Conservation (phyloP, 73 alveolate genomes). For the Paraurostyla sp. region DNA sequence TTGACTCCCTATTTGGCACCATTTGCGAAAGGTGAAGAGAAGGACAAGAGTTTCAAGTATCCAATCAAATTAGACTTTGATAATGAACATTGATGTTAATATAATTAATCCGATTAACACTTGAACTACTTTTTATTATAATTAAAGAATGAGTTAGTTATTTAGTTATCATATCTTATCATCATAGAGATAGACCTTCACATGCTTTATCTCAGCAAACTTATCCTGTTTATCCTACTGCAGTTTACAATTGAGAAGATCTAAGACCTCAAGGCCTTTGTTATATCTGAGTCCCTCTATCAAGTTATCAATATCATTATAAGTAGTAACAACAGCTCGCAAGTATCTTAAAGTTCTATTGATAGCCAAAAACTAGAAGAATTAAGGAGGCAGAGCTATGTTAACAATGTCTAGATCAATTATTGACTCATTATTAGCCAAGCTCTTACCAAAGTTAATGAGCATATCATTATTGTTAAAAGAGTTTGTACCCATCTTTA, state of each 20-base stretch:
- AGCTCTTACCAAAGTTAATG: background rate
- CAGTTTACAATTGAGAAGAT: background rate
- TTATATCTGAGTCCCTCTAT: background rate
- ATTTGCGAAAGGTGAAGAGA: background rate
- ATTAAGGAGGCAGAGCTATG: too few species aligned
- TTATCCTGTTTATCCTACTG: background rate
- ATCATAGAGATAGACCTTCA: constrained; percentile 22
- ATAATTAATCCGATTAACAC: too few species aligned
- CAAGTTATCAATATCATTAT: too few species aligned
- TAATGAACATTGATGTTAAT: background rate
- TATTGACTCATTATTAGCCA: background rate
- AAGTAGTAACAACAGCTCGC: too few species aligned
- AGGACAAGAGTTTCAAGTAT: background rate
- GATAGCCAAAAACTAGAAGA: too few species aligned
- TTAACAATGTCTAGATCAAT: too few species aligned
- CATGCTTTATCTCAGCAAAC: background rate
- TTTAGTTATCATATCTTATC: constrained; percentile 28
- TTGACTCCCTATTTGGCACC: background rate
- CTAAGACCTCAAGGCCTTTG: background rate
- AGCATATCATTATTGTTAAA: background rate
- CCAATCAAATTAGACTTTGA: background rate
- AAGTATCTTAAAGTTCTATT: too few species aligned
- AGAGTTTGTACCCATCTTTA: background rate
- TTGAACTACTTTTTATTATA: too few species aligned
- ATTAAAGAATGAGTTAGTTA: too few species aligned